Conservation (phyloP, 371 early-diverging fungal genomes). For the Mortierella sp. region DNA sequence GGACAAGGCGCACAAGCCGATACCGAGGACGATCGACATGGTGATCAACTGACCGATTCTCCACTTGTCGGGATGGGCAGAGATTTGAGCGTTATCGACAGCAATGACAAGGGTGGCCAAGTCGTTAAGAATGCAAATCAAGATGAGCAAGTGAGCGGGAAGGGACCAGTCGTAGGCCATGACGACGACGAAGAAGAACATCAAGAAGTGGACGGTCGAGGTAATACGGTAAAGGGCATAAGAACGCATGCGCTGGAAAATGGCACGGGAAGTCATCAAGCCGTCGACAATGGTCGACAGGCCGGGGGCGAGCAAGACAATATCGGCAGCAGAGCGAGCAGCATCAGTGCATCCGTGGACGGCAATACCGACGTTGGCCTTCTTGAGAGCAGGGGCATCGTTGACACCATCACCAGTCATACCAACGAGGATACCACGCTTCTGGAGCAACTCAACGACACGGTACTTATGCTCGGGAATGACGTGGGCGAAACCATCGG, state of each 20-base stretch:
- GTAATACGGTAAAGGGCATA: slow-evolving; percentile 91
- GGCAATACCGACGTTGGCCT: slow-evolving; percentile 78
- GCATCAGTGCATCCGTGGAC: slow-evolving; percentile 91
- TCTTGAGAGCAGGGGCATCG: slow-evolving; percentile 91
- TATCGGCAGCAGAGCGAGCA: slow-evolving; percentile 90
- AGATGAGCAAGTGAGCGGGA: slow-evolving; percentile 74
- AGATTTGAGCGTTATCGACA: slow-evolving; percentile 86
- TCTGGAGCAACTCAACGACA: slow-evolving; percentile 88
- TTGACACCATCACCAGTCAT: slow-evolving; percentile 95
- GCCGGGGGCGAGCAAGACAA: slow-evolving; percentile 85
- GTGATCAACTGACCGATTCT: slow-evolving; percentile 85
- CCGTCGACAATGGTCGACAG: slow-evolving; percentile 90
- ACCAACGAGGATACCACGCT: slow-evolving; percentile 75
- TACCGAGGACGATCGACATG: slow-evolving; percentile 73
- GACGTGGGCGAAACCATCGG: slow-evolving; percentile 97
- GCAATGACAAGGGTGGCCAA: slow-evolving; percentile 88
- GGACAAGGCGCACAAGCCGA: slow-evolving; percentile 70
- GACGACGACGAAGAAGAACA: slow-evolving; percentile 88
- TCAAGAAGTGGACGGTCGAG: slow-evolving; percentile 87
- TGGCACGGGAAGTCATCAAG: slow-evolving; percentile 79
- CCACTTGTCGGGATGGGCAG: slow-evolving; percentile 88
- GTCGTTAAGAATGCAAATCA: slow-evolving; percentile 86
- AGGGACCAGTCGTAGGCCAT: slow-evolving; percentile 75
- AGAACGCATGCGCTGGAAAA: slow-evolving; percentile 91
- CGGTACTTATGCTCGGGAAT: slow-evolving; percentile 97